Base-by-base conservation (phyloP, 805 yeast genomes). In the Candida glaebosa region DNA sequence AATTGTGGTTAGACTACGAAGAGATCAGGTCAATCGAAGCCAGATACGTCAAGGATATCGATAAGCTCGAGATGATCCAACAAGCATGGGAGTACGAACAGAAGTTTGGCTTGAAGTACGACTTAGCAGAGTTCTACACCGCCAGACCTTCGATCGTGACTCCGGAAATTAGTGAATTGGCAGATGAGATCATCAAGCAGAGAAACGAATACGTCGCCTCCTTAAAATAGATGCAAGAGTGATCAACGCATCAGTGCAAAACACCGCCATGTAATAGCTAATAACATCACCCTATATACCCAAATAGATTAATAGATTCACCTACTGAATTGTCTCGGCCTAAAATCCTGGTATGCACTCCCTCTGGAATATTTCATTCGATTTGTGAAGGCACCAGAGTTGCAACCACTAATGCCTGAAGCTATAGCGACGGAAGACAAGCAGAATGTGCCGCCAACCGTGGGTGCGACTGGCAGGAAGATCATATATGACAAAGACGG, bases 1-100 rank as follows among this genome's bases (percentile, higher is more conserved):
- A 81, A 31, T 74, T 81, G 46, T 91, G 96, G 96, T 65, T 82
- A 42, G 96, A 88, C 59, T 91, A 91, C 64, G 99, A 91, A 67
- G 81, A 84, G 55, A 84, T 87, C 51, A 73, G 87, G 50, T 78
- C 83, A 33, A 60, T 78, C 18, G 98, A 91, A 61, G 96, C 97
- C 9, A 73, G 82, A 41, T 87, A 87, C 51, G 96, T 91, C 48
- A 91, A 91, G 66, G 97, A 91, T 62, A 80, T 93, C 46, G 98
- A 91, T 63, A 91, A 91, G 70, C 85, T 78, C 57, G 97, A 89
- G 64, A 78, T 89, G 78, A 70, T 86, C 49, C 75, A 84, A 50
- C 87, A 87, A 66, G 83, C 90, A 31, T 80, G 80, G 74, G 87
- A 89, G 61, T 91, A 90, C 58, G 96, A 88, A 66, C 82, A 79